A percentile compares a stretch with the other conserved stretches of the same genome.
Conservation (phyloP, 345 rosid genomes). For the Acer campestre region DNA sequence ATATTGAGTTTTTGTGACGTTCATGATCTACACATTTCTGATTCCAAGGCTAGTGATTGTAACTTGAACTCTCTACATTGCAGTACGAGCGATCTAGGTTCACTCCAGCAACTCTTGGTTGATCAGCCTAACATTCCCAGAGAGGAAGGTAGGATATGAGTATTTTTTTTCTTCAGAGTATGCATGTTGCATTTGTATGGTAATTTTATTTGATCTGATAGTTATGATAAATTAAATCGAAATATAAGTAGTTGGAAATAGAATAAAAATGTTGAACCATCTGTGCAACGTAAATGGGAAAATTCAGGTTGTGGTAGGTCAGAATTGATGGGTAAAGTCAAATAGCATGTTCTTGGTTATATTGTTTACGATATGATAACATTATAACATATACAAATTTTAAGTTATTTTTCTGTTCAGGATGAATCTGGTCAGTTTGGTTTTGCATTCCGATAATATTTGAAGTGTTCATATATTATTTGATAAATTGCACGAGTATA, state of each 20-base stretch:
- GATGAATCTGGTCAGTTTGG: background rate
- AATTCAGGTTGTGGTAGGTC: background rate
- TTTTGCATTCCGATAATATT: no score
- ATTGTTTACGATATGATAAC: background rate
- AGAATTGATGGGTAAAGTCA: background rate
- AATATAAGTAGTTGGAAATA: background rate
- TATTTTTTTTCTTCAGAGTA: no score
- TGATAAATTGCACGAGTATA: no score
- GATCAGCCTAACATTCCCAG: conserved; percentile 82
- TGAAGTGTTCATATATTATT: no score
- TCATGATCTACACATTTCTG: conserved; percentile 6
- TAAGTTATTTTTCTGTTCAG: background rate
- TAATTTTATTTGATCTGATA: background rate
- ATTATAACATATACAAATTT: background rate
- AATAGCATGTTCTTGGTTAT: background rate
- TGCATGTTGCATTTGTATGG: background rate
- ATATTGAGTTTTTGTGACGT: conserved; percentile 3
- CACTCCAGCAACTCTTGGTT: conserved; percentile 65
- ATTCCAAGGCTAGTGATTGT: background rate
- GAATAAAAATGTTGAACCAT: background rate
- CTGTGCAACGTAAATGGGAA: background rate
- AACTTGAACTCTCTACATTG: conserved; percentile 20
- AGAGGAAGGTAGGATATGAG: conserved; percentile 59
- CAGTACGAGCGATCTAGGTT: conserved; percentile 62
- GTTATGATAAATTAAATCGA: background rate